Base-by-base conservation (phyloP, 2,329 filamentous ascomycete genomes). In the Fusarium sp. region DNA sequence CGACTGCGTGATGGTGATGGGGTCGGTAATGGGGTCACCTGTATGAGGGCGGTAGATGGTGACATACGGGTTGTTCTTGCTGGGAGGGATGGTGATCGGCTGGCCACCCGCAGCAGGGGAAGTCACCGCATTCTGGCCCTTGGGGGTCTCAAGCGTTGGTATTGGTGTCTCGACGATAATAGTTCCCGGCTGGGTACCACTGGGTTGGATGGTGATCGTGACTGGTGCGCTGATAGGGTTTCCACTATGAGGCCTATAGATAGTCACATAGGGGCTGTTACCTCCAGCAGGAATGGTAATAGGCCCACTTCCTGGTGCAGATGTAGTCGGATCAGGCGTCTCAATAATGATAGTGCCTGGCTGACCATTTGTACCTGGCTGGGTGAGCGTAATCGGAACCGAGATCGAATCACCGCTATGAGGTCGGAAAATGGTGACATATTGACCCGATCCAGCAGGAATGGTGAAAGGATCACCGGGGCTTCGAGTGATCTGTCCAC, bases 371-470 rank as follows among this genome's bases (percentile, higher is more conserved):
- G 37, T 29, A 1, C 70, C 57, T 9, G 57, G 37, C 46, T 71
- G 70, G 10, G 70, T 73, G 37, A 73, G 63, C 5, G 70, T 73
- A 11, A 73, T 71, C 37, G 70, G 66, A 7, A 48, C 38, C 16
- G 70, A 60, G 18, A 73, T 73, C 15, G 70, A 55, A 6, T 73
- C 70, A 19, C 70, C 70, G 11, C 62, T 66, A n/a, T 73, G 70
- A 10, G 70, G 70, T 29, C 70, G 54, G 31, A 71, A 73, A 21
- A 73, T 35, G 1, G 70, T 73, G 6, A 67, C 58, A 37, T 41
- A 73, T 35, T 55, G 58, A 5, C 46, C 62, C 15, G 61, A 38
- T 25, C 29, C 70, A 56, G 66, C 39, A 15, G 70, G 41, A 44
- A 73, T 57, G 6, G 70, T 73, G 29, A 73, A 46, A 21, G 70